A percentile compares a stretch with the other conserved stretches of the same genome.
Evolutionary conservation across 2,329 filamentous ascomycete genomes (phyloP).

Genomic region (Pleomassaria siparia): DNA sequence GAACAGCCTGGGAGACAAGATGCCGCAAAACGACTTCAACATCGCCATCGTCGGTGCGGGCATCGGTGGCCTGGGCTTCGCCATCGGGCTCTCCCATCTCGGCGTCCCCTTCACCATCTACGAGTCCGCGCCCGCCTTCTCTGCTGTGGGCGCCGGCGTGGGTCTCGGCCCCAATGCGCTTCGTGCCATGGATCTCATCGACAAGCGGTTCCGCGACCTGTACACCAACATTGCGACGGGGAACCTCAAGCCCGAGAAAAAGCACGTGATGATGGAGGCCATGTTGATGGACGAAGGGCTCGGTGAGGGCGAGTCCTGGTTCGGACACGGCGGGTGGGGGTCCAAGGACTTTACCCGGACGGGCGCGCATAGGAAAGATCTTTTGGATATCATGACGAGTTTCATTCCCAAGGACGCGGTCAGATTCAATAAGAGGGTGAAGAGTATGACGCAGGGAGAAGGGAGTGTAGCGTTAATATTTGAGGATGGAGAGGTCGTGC

Average conservation of each 20-base stretch:
- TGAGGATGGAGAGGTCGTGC: constrained; percentile 37
- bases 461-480: constrained; percentile 42
- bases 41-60: constrained; percentile 27
- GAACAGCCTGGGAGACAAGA: background rate
- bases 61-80: constrained; percentile 29
- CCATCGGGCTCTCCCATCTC: constrained; percentile 26
- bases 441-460: constrained; percentile 34
- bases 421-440: constrained; percentile 30
- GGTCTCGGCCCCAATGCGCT: constrained; percentile 47
- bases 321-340: constrained; percentile 38
- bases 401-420: constrained; percentile 36
- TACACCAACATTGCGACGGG: constrained; percentile 45
- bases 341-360: constrained; percentile 43
- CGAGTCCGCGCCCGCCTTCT: constrained; percentile 25
- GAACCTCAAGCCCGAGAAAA: constrained; percentile 42
- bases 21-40: constrained; percentile 2
- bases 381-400: constrained; percentile 53
- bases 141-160: constrained; percentile 31
- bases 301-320: constrained; percentile 42
- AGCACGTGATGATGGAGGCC: constrained; percentile 47
- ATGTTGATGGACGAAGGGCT: constrained; percentile 45
- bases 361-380: constrained; percentile 46
- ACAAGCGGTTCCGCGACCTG: constrained; percentile 38
- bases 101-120: constrained; percentile 29
- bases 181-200: constrained; percentile 47